Evolutionary conservation across 768 basidiomycete genomes (phyloP).

Genomic region (Tylopilus balloui): DNA sequence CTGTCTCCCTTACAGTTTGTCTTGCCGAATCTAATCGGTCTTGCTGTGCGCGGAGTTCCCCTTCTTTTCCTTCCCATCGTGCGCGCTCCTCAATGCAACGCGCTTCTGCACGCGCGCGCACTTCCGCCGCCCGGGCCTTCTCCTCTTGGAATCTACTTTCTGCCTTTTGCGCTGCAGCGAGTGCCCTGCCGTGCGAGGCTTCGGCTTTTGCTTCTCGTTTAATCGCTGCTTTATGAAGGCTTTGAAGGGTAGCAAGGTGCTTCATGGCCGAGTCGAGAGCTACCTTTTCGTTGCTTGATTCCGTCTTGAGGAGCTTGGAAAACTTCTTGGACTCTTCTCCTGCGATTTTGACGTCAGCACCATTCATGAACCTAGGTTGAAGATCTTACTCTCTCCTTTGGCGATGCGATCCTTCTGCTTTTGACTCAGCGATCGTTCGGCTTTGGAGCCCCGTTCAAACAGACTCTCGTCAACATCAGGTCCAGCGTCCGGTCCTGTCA

Average conservation of each 20-base stretch:
- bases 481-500: slow-evolving; percentile 43
- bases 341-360: slow-evolving; percentile 21
- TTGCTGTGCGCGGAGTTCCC: slow-evolving; percentile 42
- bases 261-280: slow-evolving; percentile 56
- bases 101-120: slow-evolving; percentile 44
- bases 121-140: slow-evolving; percentile 50
- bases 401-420: slow-evolving; percentile 49
- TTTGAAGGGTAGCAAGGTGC: slow-evolving; percentile 64
- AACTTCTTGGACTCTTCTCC: slow-evolving; percentile 57
- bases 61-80: slow-evolving; percentile 50
- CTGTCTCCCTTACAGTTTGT: slow-evolving; percentile 52
- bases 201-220: slow-evolving; percentile 63
- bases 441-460: slow-evolving; percentile 40
- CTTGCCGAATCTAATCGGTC: slow-evolving; percentile 48
- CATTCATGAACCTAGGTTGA: background rate
- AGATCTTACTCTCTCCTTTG: slow-evolving; percentile 47
- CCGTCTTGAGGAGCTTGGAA: slow-evolving; percentile 65
- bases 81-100: slow-evolving; percentile 52
- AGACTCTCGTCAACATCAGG: slow-evolving; percentile 40
- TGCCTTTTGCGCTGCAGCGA: slow-evolving; percentile 56
- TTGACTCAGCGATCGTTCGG: slow-evolving; percentile 44
- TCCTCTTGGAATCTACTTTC: slow-evolving; percentile 59
- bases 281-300: slow-evolving; percentile 64
- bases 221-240: slow-evolving; percentile 62
- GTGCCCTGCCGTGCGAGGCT: slow-evolving; percentile 46